Evolutionary conservation across 2,329 filamentous ascomycete genomes (phyloP).

Genomic region (Aspergillus fijiensis): DNA sequence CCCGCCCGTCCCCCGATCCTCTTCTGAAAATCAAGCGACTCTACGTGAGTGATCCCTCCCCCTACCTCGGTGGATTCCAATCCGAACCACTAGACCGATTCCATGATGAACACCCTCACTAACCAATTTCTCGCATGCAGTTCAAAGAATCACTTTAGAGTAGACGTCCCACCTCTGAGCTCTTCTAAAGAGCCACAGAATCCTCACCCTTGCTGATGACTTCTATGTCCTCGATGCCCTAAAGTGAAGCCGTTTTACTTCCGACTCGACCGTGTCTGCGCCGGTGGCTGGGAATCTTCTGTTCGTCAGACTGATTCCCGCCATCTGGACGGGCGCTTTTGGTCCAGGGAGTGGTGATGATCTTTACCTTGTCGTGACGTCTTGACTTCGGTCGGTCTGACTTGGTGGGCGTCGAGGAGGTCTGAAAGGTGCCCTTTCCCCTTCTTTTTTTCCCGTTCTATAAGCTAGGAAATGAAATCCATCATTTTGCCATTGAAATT

Average conservation of each 20-base stretch:
- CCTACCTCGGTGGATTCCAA: conserved; percentile 18
- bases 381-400: conserved; percentile 73
- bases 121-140: conserved; percentile 29
- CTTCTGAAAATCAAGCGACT: conserved; percentile 44
- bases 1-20: conserved; percentile 16
- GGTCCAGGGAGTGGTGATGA: conserved; percentile 89
- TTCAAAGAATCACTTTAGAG: conserved; percentile 96
- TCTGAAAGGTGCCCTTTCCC: conserved; percentile 74
- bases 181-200: conserved; percentile 90
- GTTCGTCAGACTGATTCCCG: conserved; percentile 37
- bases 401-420: conserved; percentile 83
- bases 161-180: conserved; percentile 87
- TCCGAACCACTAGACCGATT: too few relatives aligned
- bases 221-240: conserved; percentile 76
- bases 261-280: conserved; percentile 37
- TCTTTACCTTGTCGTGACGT: conserved; percentile 74
- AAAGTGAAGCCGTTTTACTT: conserved; percentile 74
- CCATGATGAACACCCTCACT: conserved; percentile 14
- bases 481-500: background rate
- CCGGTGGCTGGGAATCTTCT: conserved; percentile 16
- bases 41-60: conserved; percentile 39
- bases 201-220: conserved; percentile 93
- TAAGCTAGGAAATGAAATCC: background rate
- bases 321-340: conserved; percentile 41
- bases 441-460: conserved; percentile 46